A percentile compares a stretch with the other conserved stretches of the same genome.
phyloP scores from a whole-genome alignment of 2,329 filamentous ascomycete genomes.

The Aspergillus tamarii region DNA sequence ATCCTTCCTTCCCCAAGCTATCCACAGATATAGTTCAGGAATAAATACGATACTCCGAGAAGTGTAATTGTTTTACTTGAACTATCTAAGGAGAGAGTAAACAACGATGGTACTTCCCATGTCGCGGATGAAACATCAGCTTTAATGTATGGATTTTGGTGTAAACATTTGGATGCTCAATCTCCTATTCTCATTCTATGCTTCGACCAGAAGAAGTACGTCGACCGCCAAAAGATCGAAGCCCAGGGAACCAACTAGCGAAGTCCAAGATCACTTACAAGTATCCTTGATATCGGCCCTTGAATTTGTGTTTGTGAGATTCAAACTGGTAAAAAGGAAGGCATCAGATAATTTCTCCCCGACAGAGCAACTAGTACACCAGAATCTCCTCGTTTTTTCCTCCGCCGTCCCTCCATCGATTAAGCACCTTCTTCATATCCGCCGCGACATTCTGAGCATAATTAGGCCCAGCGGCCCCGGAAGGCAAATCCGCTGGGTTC shows the following conservation, averaged over 20 bases:
- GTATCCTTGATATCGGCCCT: background rate
- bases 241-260: background rate
- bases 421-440: constrained; percentile 15
- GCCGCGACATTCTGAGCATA: constrained; percentile 13
- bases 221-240: background rate
- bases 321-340: background rate
- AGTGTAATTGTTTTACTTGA: background rate
- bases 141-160: background rate
- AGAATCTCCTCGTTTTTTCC: constrained; percentile 15
- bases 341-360: background rate
- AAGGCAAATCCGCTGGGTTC: constrained; percentile 17
- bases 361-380: constrained; percentile 15
- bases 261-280: background rate
- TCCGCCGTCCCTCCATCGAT: constrained; percentile 11
- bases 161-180: background rate
- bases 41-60: background rate
- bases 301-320: background rate
- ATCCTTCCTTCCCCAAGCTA: background rate
- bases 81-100: background rate
- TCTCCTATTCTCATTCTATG: background rate
- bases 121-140: background rate
- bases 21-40: background rate
- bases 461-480: constrained; percentile 8
- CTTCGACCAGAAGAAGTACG: background rate
- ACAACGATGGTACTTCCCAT: background rate